Evolutionary conservation across 1,284 basidiomycete genomes (phyloP).

Genomic region (Pascua guehoae): DNA sequence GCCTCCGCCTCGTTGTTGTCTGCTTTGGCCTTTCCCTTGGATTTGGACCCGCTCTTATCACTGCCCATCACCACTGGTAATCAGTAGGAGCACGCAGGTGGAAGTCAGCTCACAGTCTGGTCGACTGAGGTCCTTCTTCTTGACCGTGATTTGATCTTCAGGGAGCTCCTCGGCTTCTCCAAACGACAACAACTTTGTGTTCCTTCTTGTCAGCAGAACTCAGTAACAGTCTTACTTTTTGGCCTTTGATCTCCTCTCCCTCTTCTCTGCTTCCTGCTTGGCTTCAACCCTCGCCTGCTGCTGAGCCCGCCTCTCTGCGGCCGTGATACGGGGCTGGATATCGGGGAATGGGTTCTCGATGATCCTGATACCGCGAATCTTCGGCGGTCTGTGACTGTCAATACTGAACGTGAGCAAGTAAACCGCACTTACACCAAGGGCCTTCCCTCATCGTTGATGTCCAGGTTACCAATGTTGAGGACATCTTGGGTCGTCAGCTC

Average conservation of each 20-base stretch:
- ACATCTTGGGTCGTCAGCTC: slow-evolving; percentile 58
- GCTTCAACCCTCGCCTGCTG: slow-evolving; percentile 70
- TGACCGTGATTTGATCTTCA: slow-evolving; percentile 54
- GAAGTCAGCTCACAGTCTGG: slow-evolving; percentile 64
- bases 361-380: slow-evolving; percentile 76
- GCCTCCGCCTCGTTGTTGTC: slow-evolving; percentile 4
- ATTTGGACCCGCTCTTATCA: no score
- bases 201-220: slow-evolving; percentile 54
- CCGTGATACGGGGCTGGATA: slow-evolving; percentile 93
- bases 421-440: slow-evolving; percentile 70
- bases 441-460: slow-evolving; percentile 73
- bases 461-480: slow-evolving; percentile 82
- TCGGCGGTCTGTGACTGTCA: slow-evolving; percentile 66
- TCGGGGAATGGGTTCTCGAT: slow-evolving; percentile 91
- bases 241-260: slow-evolving; percentile 64
- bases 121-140: slow-evolving; percentile 74
- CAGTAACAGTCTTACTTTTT: slow-evolving; percentile 64
- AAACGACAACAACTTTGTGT: slow-evolving; percentile 82
- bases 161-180: slow-evolving; percentile 69
- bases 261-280: slow-evolving; percentile 70
- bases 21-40: background rate
- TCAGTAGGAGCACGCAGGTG: no score
- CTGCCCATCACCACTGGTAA: no score
- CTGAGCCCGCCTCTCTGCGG: slow-evolving; percentile 78
- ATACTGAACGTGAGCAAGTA: background rate